Conservation (phyloP, 805 yeast species). For the Wickerhamiella sergipiensis region DNA sequence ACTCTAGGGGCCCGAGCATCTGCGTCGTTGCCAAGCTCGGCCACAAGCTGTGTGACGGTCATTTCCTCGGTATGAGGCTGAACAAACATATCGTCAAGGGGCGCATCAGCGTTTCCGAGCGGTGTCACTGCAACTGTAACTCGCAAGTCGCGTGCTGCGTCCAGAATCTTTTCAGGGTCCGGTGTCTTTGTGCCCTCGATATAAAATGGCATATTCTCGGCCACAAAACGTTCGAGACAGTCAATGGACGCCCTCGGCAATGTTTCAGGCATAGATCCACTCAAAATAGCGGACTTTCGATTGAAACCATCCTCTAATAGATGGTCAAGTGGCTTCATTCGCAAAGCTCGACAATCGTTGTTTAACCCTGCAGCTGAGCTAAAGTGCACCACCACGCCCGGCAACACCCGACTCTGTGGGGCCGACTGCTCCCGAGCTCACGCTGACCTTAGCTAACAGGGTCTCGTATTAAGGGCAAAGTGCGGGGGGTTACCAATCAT, state of each 20-base stretch:
- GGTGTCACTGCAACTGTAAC: conserved; percentile 24
- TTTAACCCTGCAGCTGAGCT: neutral
- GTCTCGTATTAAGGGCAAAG: neutral
- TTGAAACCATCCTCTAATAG: neutral
- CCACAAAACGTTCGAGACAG: neutral
- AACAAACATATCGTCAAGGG: conserved; percentile 21
- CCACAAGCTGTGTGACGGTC: conserved; percentile 18
- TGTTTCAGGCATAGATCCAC: neutral
- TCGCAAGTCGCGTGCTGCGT: neutral
- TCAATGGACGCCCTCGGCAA: neutral
- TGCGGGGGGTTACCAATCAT: neutral
- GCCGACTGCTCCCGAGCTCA: too few relatives aligned
- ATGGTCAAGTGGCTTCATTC: neutral
- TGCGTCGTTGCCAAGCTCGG: conserved; percentile 9
- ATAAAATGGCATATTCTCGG: neutral
- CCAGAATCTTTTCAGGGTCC: neutral
- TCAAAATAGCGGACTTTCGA: neutral
- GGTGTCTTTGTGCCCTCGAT: neutral
- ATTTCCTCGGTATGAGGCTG: conserved; percentile 20
- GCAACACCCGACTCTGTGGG: too few relatives aligned
- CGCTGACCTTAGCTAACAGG: too few relatives aligned
- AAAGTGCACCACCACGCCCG: too few relatives aligned
- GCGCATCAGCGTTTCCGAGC: conserved; percentile 28
- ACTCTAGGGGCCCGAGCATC: neutral
- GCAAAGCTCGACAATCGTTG: neutral